Evolutionary conservation across 441 rosid species (phyloP), one percentile per base, ranked within the genome.

Genomic region (Heliophila coronopifolia): DNA sequence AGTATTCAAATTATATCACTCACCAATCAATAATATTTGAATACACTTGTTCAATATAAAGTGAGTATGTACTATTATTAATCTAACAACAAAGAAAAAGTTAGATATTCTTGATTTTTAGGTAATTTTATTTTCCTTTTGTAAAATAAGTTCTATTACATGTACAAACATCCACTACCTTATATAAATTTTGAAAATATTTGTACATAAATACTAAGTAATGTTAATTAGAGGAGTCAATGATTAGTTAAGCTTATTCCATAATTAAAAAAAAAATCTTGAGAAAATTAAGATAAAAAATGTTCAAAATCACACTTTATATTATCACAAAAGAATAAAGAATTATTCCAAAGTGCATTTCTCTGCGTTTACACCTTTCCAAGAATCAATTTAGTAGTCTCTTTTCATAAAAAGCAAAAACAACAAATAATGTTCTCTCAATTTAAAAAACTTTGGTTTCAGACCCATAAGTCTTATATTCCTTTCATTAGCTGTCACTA

Each of bases 231-330:
- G 14, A 55, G 46, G 39, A 50, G 51, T 40, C 45, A 63, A 55
- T 54, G 42, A 55, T 33, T 48, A 38, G 62, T 32, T 14, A 55
- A 47, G 38, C 20, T 12, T 33, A 44, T 22, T 62, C 35, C 48
- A 45, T 47, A 38, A n/a, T n/a, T n/a, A n/a, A n/a, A n/a, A n/a
- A n/a, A n/a, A n/a, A n/a, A n/a, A n/a, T n/a, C n/a, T n/a, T n/a
- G n/a, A n/a, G n/a, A n/a, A n/a, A n/a, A n/a, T n/a, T n/a, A n/a
- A n/a, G n/a, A n/a, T n/a, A n/a, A n/a, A n/a, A n/a, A n/a, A n/a
- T n/a, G n/a, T n/a, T n/a, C n/a, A n/a, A 73, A 69, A 73, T 65
- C 71, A 17, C 52, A 59, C 83, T 82, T 73, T 80, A 73, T 82
- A 78, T 60, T 51, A 35, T 7, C 16, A 71, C 85, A 73, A 81